A percentile compares a stretch with the other conserved stretches of the same genome.
phyloP scores from a whole-genome alignment of 225 moss, liverwort and hornwort genomes.

The Pseudoscleropodium purum region DNA sequence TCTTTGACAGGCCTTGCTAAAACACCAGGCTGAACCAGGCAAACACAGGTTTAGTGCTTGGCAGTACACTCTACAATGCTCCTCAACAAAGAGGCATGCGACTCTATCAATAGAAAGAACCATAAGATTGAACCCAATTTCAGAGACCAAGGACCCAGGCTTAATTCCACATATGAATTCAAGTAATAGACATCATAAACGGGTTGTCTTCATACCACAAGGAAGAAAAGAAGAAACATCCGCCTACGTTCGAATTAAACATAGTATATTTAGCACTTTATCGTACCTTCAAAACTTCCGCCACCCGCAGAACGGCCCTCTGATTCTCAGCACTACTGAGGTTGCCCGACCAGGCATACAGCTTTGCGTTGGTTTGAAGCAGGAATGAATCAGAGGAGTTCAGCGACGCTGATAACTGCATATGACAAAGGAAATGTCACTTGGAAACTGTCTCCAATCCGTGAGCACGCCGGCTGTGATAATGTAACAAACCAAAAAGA shows the following conservation, averaged over 20 bases:
- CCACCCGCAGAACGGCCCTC: slow-evolving; percentile 61
- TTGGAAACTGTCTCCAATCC: not conserved
- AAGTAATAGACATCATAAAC: not conserved
- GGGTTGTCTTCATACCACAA: not conserved
- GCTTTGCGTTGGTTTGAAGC: slow-evolving; percentile 60
- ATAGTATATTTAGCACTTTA: not conserved
- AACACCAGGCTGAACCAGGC: slow-evolving; percentile 37
- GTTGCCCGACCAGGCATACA: slow-evolving; percentile 88
- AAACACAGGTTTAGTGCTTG: slow-evolving; percentile 2
- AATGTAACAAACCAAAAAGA: not conserved
- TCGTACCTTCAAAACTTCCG: slow-evolving; percentile 65
- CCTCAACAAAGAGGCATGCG: not conserved
- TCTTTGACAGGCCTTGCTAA: slow-evolving; percentile 74
- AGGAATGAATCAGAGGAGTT: slow-evolving; percentile 90
- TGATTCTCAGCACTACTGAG: slow-evolving; percentile 64
- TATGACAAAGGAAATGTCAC: not conserved
- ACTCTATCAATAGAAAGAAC: not conserved
- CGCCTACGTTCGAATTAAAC: not conserved
- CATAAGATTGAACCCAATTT: not conserved
- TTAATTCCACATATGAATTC: not conserved
- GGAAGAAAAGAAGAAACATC: not conserved
- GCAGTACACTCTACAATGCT: not conserved
- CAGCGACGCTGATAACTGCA: slow-evolving; percentile 69
- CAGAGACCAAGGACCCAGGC: not conserved
- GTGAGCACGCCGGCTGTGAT: not conserved